Percentiles rank a stretch among this genome's conserved stretches.
These are phyloP conservation scores for Dactylellina haptotyla DNA, from an alignment of 2,329 filamentous ascomycete genomes.

Conservation along the genomic window DNA sequence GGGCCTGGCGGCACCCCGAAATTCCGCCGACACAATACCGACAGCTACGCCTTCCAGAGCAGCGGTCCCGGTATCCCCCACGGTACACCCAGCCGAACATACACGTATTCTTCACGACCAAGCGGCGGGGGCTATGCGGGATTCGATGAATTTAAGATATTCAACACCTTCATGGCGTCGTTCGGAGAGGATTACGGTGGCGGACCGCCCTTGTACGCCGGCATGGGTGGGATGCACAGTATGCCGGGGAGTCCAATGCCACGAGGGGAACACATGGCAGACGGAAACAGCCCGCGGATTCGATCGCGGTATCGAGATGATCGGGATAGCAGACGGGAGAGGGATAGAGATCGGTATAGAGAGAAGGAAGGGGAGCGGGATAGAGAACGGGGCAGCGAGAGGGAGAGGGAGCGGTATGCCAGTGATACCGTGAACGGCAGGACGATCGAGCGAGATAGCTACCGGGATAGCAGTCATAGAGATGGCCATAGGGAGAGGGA, in stretches of 20 bases:
- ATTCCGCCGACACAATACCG: slow-evolving; percentile 51
- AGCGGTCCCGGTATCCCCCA: slow-evolving; percentile 24
- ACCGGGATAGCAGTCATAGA: slow-evolving; percentile 37
- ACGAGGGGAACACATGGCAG: slow-evolving; percentile 27
- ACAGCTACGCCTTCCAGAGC: slow-evolving; percentile 31
- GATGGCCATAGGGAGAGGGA: slow-evolving; percentile 59
- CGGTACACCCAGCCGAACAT: slow-evolving; percentile 31
- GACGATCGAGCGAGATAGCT: slow-evolving; percentile 45
- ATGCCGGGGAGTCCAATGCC: slow-evolving; percentile 50
- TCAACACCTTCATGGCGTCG: slow-evolving; percentile 49
- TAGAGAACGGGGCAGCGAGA: slow-evolving; percentile 18
- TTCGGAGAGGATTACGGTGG: slow-evolving; percentile 28
- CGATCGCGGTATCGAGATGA: slow-evolving; percentile 46
- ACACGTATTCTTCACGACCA: slow-evolving; percentile 23
- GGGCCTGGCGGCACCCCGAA: slow-evolving; percentile 61
- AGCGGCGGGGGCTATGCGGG: slow-evolving; percentile 12
- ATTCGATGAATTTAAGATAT: slow-evolving; percentile 50
- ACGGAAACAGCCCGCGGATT: slow-evolving; percentile 42
- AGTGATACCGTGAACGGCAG: slow-evolving; percentile 52
- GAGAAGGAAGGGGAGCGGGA: slow-evolving; percentile 22
- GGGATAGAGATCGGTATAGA: slow-evolving; percentile 37
- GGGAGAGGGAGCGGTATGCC: slow-evolving; percentile 33
- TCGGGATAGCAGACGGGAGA: slow-evolving; percentile 39
- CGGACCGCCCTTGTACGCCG: slow-evolving; percentile 33
- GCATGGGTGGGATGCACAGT: slow-evolving; percentile 42